phyloP scores from a whole-genome alignment of 805 yeast genomes.

The Candida easanensis region DNA sequence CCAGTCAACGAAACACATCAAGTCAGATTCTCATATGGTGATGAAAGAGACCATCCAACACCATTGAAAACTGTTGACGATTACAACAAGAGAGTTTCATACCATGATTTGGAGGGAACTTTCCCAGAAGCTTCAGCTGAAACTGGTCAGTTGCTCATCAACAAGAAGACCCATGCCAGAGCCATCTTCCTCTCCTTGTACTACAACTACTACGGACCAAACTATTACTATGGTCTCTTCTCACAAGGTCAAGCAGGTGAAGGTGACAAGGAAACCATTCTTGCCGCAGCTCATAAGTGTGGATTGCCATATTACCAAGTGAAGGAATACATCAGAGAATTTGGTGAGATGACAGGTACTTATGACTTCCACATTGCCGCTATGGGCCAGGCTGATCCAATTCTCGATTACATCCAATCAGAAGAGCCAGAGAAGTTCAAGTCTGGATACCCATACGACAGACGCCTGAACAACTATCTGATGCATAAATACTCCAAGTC shows the following conservation, averaged over 20 bases:
- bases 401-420: slow-evolving; percentile 34
- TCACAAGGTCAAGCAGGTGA: slow-evolving; percentile 73
- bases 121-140: slow-evolving; percentile 70
- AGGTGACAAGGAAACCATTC: slow-evolving; percentile 76
- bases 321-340: slow-evolving; percentile 49
- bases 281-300: slow-evolving; percentile 61
- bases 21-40: slow-evolving; percentile 29
- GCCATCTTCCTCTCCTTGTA: slow-evolving; percentile 59
- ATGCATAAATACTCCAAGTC: slow-evolving; percentile 22
- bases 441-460: slow-evolving; percentile 13
- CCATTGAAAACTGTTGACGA: slow-evolving; percentile 27
- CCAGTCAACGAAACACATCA: slow-evolving; percentile 31
- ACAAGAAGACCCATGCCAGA: slow-evolving; percentile 54
- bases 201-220: slow-evolving; percentile 61
- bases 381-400: slow-evolving; percentile 56
- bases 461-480: slow-evolving; percentile 19
- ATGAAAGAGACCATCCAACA: slow-evolving; percentile 33
- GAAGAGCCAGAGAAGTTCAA: slow-evolving; percentile 16
- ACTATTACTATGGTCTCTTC: slow-evolving; percentile 56
- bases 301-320: slow-evolving; percentile 53
- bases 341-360: slow-evolving; percentile 36
- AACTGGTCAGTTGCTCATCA: slow-evolving; percentile 62
- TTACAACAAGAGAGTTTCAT: slow-evolving; percentile 38
- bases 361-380: slow-evolving; percentile 44
- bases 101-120: slow-evolving; percentile 65